Percentiles rank a stretch among this genome's conserved stretches.
Conservation (phyloP, 768 basidiomycete genomes). For the Gautieria morchelliformis region DNA sequence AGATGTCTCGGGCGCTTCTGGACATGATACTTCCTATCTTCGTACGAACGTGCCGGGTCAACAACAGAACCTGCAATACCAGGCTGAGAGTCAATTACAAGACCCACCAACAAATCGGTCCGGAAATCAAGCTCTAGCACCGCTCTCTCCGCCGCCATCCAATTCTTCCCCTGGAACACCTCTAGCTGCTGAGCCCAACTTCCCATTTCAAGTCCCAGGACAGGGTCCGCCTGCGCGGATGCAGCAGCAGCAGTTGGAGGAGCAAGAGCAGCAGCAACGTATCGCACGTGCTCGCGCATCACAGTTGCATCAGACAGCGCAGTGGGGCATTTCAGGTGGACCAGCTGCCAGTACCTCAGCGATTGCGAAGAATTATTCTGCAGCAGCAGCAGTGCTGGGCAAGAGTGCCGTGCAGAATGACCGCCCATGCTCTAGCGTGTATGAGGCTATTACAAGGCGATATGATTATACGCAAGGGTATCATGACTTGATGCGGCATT, state of each 20-base stretch:
- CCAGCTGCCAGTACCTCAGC: not conserved
- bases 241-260: slow-evolving; percentile 1
- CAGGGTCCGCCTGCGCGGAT: not conserved
- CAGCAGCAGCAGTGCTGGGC: not conserved
- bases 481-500: slow-evolving; percentile 92
- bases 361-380: not conserved
- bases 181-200: not conserved
- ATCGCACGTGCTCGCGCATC: not conserved
- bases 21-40: not conserved
- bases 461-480: slow-evolving; percentile 97
- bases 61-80: not conserved
- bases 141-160: slow-evolving; percentile 7
- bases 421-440: slow-evolving; percentile 35
- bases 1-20: not conserved
- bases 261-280: not conserved
- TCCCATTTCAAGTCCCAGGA: not conserved
- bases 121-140: not conserved
- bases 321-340: not conserved
- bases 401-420: not conserved
- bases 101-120: not conserved
- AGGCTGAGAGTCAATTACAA: not conserved
- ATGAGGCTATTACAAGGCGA: slow-evolving; percentile 56
- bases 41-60: not conserved
- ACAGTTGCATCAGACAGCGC: slow-evolving; percentile 6
- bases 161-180: slow-evolving; percentile 8